Base-by-base conservation (phyloP, 805 yeast species). In the Saccharomycopsis vini region DNA sequence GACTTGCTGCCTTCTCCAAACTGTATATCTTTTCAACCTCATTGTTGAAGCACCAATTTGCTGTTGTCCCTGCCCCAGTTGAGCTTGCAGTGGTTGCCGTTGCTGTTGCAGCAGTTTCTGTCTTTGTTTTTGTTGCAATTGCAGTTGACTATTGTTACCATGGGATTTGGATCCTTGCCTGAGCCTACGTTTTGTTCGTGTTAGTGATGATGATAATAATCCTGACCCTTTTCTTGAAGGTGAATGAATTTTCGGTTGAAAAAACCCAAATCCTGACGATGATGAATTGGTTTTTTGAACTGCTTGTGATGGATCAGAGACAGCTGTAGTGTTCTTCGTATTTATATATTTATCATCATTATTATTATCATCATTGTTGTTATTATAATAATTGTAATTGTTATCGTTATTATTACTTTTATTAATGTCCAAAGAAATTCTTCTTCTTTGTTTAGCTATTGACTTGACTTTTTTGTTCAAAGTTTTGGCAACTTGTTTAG, bases 1-100 rank as follows among this genome's bases (percentile, higher is more conserved):
- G 77, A 81, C 75, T 19, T 88, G 89, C 54, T 89, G 90, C 47
- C 92, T 75, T 55, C 97, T 71, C 84, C 87, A 85, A 0, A 90
- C 95, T 15, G 76, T 79, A 74, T 88, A 90, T 54, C 83, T 83
- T 56, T 81, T 81, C 56, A 87, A 87, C 3, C 86, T 38, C n/a
- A n/a, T n/a, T n/a, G n/a, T n/a, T n/a, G n/a, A n/a, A 13, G 31
- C 10, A 28, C 10, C 31, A 10, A 10, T 13, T 10, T 13, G 31
- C 10, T 28, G 10, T 13, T 13, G 31, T 28, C 31, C 31, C 10
- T 13, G 12, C 12, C 31, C 31, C 31, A 28, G 13, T 10, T 13
- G 31, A 28, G 10, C 31, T 28, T 28, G 31, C 31, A 10, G 13
- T 10, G 13, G 31, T 13, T 28, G 13, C 13, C 13, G 13, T 28